phyloP scores from a whole-genome alignment of 345 rosid species.

The Citrus unshiu region DNA sequence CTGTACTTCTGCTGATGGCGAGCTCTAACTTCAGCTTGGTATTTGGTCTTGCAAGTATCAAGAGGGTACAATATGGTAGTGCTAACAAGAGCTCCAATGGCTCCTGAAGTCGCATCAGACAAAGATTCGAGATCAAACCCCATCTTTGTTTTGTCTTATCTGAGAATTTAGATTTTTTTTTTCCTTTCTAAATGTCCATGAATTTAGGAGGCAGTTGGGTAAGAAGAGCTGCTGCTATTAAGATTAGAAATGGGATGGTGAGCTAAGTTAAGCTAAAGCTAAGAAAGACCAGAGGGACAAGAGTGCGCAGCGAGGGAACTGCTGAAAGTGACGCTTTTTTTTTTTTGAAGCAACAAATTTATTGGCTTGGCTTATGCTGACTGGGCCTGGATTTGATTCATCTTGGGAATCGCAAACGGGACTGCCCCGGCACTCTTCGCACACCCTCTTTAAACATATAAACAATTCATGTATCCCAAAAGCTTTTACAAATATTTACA shows the following conservation, averaged over 20 bases:
- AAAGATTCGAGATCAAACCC: conserved; percentile 63
- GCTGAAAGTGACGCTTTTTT: conserved; percentile 6
- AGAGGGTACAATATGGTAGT: conserved; percentile 81
- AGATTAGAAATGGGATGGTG: neutral
- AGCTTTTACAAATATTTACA: too few relatives aligned
- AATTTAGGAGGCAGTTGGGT: neutral
- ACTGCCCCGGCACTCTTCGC: neutral
- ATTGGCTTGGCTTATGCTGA: too few relatives aligned
- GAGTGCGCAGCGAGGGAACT: neutral
- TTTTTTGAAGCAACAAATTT: too few relatives aligned
- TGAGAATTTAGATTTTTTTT: too few relatives aligned
- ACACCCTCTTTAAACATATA: too few relatives aligned
- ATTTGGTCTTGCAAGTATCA: conserved; percentile 82
- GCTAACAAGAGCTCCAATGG: conserved; percentile 71
- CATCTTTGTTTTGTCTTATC: conserved; percentile 17
- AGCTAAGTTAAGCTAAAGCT: neutral
- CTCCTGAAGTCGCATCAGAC: conserved; percentile 81
- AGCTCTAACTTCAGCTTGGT: conserved; percentile 72
- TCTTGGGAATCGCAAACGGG: conserved; percentile 30
- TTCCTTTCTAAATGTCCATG: conserved; percentile 4
- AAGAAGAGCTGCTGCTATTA: neutral
- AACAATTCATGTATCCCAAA: fast-evolving
- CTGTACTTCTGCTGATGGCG: conserved; percentile 65
- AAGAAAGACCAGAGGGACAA: neutral
- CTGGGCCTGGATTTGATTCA: conserved; percentile 6